phyloP scores from a whole-genome alignment of 768 basidiomycete genomes.

The Tylopilus rubrobrunneus region DNA sequence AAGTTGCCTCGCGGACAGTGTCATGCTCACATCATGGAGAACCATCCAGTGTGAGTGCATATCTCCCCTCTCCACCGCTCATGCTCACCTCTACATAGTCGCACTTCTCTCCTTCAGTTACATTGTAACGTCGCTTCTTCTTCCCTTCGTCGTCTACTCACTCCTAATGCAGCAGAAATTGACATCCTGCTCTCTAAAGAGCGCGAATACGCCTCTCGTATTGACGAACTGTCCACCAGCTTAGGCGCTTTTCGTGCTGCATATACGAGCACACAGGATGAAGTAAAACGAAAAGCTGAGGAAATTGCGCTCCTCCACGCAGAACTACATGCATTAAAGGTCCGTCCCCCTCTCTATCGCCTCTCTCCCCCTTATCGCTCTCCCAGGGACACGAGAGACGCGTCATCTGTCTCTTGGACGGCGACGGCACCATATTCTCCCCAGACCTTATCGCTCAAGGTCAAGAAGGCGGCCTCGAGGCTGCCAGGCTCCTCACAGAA shows the following conservation, averaged over 20 bases:
- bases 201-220: constrained; percentile 13
- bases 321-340: constrained; percentile 29
- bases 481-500: constrained; percentile 45
- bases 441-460: constrained; percentile 51
- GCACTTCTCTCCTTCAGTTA: neutral
- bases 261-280: constrained; percentile 21
- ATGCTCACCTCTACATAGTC: constrained; percentile 3
- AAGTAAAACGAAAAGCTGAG: constrained; percentile 15
- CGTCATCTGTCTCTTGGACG: constrained; percentile 53
- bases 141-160: neutral
- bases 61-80: neutral
- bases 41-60: constrained; percentile 15
- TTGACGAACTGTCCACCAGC: constrained; percentile 24
- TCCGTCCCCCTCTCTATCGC: neutral
- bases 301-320: constrained; percentile 13
- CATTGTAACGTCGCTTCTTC: constrained; percentile 5
- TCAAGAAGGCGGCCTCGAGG: constrained; percentile 52
- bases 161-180: constrained; percentile 26
- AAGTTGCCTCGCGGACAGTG: neutral
- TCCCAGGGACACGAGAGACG: constrained; percentile 31
- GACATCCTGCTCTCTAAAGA: constrained; percentile 25
- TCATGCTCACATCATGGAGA: constrained; percentile 10
- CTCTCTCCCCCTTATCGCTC: neutral
- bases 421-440: constrained; percentile 60
- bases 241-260: constrained; percentile 25